These are phyloP conservation scores for Clarireedia paspali DNA, from an alignment of 2,329 filamentous ascomycete genomes.

Conservation along the genomic window DNA sequence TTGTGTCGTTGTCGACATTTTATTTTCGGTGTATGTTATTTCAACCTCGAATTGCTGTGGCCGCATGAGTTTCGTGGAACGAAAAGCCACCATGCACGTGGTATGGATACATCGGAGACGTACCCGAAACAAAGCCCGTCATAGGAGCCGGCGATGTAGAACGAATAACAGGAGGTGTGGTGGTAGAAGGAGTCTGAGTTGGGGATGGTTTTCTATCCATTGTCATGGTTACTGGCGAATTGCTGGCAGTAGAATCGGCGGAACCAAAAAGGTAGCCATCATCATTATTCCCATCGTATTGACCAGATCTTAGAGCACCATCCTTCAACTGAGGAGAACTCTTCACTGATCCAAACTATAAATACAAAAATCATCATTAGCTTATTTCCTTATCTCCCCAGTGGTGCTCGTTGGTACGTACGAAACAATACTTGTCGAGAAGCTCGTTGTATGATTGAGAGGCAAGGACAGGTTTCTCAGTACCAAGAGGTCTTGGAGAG, in stretches of 20 bases:
- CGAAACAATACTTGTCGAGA: slow-evolving; percentile 99
- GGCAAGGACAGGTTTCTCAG: slow-evolving; percentile 63
- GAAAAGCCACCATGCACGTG: slow-evolving; percentile 27
- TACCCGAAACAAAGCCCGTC: slow-evolving; percentile 40
- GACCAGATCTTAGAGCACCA: slow-evolving; percentile 36
- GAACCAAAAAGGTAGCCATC: slow-evolving; percentile 29
- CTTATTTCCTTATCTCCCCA: slow-evolving; percentile 25
- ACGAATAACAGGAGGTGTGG: slow-evolving; percentile 30
- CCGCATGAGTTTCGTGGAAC: slow-evolving; percentile 30
- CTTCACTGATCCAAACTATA: slow-evolving; percentile 56
- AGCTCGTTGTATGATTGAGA: slow-evolving; percentile 93
- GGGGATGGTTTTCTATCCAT: slow-evolving; percentile 22
- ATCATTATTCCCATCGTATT: slow-evolving; percentile 38
- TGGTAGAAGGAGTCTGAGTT: slow-evolving; percentile 21
- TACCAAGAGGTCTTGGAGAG: slow-evolving; percentile 43
- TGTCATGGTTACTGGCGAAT: slow-evolving; percentile 24
- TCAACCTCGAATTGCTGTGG: slow-evolving; percentile 31
- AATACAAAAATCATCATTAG: slow-evolving; percentile 32
- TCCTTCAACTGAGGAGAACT: slow-evolving; percentile 44
- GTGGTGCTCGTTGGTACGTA: slow-evolving; percentile 57
- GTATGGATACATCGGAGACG: slow-evolving; percentile 32
- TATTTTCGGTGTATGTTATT: not conserved
- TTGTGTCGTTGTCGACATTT: too few species aligned
- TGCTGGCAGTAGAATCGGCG: slow-evolving; percentile 30
- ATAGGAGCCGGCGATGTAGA: slow-evolving; percentile 40